A percentile compares a stretch with the other conserved stretches of the same genome.
Conservation (phyloP, 1,284 basidiomycete genomes). For the Cutaneotrichosporon cutaneum region DNA sequence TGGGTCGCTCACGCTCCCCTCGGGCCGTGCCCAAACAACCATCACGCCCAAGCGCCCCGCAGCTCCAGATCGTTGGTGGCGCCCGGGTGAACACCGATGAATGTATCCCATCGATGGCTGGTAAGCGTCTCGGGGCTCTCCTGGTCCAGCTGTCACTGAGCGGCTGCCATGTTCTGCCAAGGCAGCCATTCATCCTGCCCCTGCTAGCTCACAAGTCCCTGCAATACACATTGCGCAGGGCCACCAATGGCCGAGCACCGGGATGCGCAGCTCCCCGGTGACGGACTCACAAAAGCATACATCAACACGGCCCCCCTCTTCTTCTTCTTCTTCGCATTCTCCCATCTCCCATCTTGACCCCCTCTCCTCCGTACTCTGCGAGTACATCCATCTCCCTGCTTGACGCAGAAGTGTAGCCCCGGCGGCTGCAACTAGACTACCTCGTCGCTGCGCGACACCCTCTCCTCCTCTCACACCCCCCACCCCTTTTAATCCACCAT, state of each 20-base stretch:
- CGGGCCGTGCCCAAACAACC: neutral
- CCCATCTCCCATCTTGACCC: slow-evolving; percentile 9
- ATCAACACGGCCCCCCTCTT: slow-evolving; percentile 12
- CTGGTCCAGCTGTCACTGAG: too few species aligned
- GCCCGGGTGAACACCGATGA: neutral
- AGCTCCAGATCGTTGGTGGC: neutral
- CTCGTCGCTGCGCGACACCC: slow-evolving; percentile 17
- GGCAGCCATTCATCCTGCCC: neutral
- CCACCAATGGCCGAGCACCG: neutral
- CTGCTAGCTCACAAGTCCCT: neutral
- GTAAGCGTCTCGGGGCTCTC: neutral
- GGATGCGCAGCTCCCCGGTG: neutral
- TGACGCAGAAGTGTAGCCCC: slow-evolving; percentile 34
- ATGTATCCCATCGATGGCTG: neutral
- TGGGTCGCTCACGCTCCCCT: neutral
- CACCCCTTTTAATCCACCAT: slow-evolving; percentile 11
- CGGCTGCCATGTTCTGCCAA: too few species aligned
- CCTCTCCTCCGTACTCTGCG: slow-evolving; percentile 18
- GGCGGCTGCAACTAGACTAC: slow-evolving; percentile 27
- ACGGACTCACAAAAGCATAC: neutral
- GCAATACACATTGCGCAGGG: neutral
- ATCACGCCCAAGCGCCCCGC: too few species aligned
- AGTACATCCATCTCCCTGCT: slow-evolving; percentile 24
- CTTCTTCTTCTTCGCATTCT: slow-evolving; percentile 14
- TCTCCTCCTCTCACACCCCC: slow-evolving; percentile 1